Evolutionary conservation across 495 filamentous ascomycete species (phyloP), one percentile per base, ranked within the genome.

Genomic region (Penicillium soppii): DNA sequence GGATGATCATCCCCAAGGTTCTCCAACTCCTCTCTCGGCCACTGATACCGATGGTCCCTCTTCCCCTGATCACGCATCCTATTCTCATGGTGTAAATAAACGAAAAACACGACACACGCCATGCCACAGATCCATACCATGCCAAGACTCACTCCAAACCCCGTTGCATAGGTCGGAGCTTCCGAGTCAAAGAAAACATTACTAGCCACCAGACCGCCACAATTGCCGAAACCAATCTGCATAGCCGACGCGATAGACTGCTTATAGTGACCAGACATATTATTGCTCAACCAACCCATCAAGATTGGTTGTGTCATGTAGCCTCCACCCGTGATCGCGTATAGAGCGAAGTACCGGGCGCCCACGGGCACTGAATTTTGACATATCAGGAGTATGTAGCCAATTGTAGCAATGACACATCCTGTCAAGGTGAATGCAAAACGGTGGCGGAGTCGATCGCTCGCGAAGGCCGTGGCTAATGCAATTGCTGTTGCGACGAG

Each of bases 1-100:
- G 82, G 82, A 67, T 83, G 79, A 46, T 78, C 79, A 57, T 86
- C 83, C 0, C 82, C 82, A 46, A 84, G 66, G 53, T 85, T 85
- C 49, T 76, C 65, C 25, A 70, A 53, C 56, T 79, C 74, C 36
- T 83, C 72, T 45, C 56, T 50, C 0, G 73, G 67, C 27, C 66
- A 61, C 26, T 45, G 53, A 37, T 79, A 69, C 54, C 74, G 66
- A 55, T 70, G 47, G 61, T 87, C 76, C 38, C 79, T 71, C 59
- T 77, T 70, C 0, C 80, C 81, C 22, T 68, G 44, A 8, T 79
- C 75, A n/a, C 75, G 76, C 66, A 75, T 69, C 55, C 71, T 70
- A 54, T 83, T 81, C 65, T 86, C 82, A 20, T 70, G 62, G 13
- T 72, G 53, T 44, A 82, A 56, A 15, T 71, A 75, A 12, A 68